Evolutionary conservation across 345 rosid species (phyloP), one percentile per base, ranked within the genome.

Genomic region (Eucalyptus curtisii): DNA sequence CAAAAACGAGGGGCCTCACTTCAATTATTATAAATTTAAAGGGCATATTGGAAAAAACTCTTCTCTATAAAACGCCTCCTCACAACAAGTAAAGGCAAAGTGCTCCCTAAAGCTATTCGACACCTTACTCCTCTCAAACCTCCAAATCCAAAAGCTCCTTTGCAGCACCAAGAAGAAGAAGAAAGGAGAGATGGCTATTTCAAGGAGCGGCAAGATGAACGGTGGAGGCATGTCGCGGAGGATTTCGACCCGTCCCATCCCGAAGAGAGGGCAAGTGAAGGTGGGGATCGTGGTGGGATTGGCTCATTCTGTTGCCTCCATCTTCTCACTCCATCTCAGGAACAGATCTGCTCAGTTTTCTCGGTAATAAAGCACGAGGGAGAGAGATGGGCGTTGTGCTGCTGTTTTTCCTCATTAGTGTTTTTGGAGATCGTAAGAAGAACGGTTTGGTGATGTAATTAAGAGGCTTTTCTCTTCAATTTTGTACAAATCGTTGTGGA

Each of bases 211-310:
- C 25, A 68, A 57, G 89, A 90, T 80, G 89, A 90, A 87, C 85
- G 90, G 91, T 4, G 90, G 92, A 87, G 85, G 90, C 89, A 82
- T 89, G 52, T 87, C 91, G 24, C 89, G 88, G 89, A 88, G 92
- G 88, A 88, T 89, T 5, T 59, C 55, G 24, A 57, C 93, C 91
- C 97, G 98, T 89, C 94, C 92, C 87, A 92, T 95, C 22, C 98
- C 98, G 10, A 96, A 93, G 93, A 94, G 98, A 91, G 97, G 98
- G 4, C 95, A 92, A 87, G 95, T 96, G 89, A 96, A 95, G 93
- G 89, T 93, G 94, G 97, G 93, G 10, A 95, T 96, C 55, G 90
- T 93, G 59, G 88, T 93, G 86, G 95, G 94, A 10, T 81, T 96
- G 88, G 96, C 95, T 87, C 93, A 94, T 81, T 89, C 95, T 15